Evolutionary conservation across 345 rosid genomes (phyloP).

Genomic region (Limnanthes douglasii): DNA sequence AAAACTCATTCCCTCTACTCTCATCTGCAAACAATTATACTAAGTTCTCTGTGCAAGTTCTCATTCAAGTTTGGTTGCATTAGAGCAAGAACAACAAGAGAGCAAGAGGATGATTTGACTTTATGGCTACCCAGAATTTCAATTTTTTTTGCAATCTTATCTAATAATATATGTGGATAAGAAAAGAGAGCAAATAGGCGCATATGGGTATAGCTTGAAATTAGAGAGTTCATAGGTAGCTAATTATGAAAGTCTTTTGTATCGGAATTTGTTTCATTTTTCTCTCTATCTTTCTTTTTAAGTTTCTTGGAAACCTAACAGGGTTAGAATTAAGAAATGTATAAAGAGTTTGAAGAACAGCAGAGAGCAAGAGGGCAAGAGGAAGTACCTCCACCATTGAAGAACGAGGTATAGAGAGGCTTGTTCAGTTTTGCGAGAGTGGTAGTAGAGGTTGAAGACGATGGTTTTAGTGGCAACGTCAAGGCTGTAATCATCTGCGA

Average conservation of each 20-base stretch:
- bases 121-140: too few species aligned
- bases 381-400: constrained; percentile 28
- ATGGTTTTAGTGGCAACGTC: constrained; percentile 13
- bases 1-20: too few species aligned
- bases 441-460: constrained; percentile 16
- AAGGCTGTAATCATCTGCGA: constrained; percentile 27
- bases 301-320: not conserved
- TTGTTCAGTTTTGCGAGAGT: constrained; percentile 16
- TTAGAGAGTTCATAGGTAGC: too few species aligned
- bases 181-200: not conserved
- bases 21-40: too few species aligned
- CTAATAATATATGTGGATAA: not conserved
- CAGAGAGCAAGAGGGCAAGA: not conserved
- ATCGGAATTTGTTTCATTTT: not conserved
- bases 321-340: not conserved
- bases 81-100: too few species aligned
- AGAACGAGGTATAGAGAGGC: constrained; percentile 23
- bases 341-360: not conserved
- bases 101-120: too few species aligned
- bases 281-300: not conserved
- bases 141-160: not conserved
- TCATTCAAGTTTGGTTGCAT: too few species aligned
- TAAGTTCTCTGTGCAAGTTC: too few species aligned
- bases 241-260: too few species aligned
- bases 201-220: too few species aligned